Percentiles rank a stretch among this genome's conserved stretches.
Conservation (phyloP, 345 rosid species). For the Pugionium dolabratum region DNA sequence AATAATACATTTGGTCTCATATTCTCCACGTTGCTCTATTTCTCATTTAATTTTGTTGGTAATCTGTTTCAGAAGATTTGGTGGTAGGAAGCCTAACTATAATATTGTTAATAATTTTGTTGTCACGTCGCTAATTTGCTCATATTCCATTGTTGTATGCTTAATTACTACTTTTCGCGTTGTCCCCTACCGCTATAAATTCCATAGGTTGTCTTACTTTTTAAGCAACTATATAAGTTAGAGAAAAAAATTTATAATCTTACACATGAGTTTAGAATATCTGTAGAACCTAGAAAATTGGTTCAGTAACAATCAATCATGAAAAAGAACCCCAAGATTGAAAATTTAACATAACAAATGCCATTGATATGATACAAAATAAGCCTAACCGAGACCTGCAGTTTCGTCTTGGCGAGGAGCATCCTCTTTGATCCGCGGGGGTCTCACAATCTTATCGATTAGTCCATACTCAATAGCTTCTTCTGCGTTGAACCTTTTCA, state of each 20-base stretch:
- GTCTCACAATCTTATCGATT: slow-evolving; percentile 70
- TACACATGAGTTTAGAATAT: slow-evolving; percentile 4
- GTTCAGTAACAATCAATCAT: slow-evolving; percentile 17
- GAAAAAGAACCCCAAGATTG: slow-evolving; percentile 15
- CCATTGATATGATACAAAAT: neutral
- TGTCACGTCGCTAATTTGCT: neutral
- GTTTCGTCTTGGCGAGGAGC: slow-evolving; percentile 51
- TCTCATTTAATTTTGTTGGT: slow-evolving; percentile 14
- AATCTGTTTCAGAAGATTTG: slow-evolving; percentile 20
- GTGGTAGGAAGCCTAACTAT: slow-evolving; percentile 16
- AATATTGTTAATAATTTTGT: too few species aligned
- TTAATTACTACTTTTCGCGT: neutral
- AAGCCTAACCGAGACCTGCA: slow-evolving; percentile 55
- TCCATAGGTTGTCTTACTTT: too few species aligned
- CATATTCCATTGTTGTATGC: neutral
- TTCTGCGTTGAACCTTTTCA: slow-evolving; percentile 65
- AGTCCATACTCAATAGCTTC: slow-evolving; percentile 86
- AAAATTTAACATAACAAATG: neutral
- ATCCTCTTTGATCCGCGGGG: slow-evolving; percentile 60
- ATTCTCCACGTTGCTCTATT: slow-evolving; percentile 14
- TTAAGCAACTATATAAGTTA: too few species aligned
- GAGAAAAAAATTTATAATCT: neutral
- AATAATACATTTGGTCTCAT: slow-evolving; percentile 12
- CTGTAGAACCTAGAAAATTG: neutral
- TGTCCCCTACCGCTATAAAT: too few species aligned